phyloP scores from a whole-genome alignment of 805 yeast genomes.

The Teunomyces gatunensis region DNA sequence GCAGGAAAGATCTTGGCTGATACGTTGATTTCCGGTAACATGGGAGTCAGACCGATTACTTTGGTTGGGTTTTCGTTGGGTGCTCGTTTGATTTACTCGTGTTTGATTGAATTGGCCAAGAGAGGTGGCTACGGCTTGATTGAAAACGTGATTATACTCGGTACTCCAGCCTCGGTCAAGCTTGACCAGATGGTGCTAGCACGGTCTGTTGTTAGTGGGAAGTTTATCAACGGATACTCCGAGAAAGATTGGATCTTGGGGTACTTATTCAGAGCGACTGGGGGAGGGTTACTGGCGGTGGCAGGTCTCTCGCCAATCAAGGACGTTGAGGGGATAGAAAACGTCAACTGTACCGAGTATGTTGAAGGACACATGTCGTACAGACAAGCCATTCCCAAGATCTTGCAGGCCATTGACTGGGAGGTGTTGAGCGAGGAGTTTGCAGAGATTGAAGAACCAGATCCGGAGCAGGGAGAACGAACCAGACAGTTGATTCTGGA shows the following conservation, averaged over 20 bases:
- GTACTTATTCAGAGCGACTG: constrained; percentile 89
- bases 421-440: constrained; percentile 87
- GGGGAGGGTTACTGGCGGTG: constrained; percentile 90
- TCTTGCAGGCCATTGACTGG: constrained; percentile 68
- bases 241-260: constrained; percentile 95
- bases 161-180: constrained; percentile 81
- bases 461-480: constrained; percentile 79
- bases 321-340: constrained; percentile 63
- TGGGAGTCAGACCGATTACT: constrained; percentile 91
- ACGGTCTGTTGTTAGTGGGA: constrained; percentile 83
- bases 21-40: constrained; percentile 77
- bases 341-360: constrained; percentile 78
- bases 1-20: constrained; percentile 92
- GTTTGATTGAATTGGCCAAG: constrained; percentile 80
- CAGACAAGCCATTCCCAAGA: constrained; percentile 86
- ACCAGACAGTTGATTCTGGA: constrained; percentile 80
- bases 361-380: constrained; percentile 98
- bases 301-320: constrained; percentile 84
- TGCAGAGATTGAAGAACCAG: constrained; percentile 94
- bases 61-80: constrained; percentile 93
- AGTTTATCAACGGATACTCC: constrained; percentile 86
- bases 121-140: constrained; percentile 84
- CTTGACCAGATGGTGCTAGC: constrained; percentile 75
- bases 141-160: constrained; percentile 84
- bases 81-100: constrained; percentile 86